Percentiles rank a stretch among this genome's conserved stretches.
phyloP scores from a whole-genome alignment of 2,329 filamentous ascomycete genomes.

The Aspergillus transmontanensis region DNA sequence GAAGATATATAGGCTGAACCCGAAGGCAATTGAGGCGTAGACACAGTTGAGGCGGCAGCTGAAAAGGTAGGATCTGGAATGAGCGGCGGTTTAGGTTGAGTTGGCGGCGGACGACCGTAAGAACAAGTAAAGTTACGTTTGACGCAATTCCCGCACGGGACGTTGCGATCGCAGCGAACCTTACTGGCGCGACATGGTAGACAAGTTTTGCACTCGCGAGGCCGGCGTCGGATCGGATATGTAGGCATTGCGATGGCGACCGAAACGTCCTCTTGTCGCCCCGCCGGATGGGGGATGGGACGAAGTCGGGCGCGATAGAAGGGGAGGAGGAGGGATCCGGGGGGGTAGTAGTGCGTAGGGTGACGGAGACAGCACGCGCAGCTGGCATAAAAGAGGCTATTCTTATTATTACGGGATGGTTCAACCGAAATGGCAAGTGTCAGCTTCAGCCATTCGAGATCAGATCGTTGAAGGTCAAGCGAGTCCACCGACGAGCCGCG shows the following conservation, averaged over 20 bases:
- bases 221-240: constrained; percentile 39
- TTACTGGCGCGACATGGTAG: constrained; percentile 53
- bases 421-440: background rate
- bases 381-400: background rate
- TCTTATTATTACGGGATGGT: background rate
- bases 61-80: constrained; percentile 14
- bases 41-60: constrained; percentile 18
- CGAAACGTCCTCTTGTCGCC: constrained; percentile 17
- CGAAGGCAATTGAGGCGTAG: constrained; percentile 17
- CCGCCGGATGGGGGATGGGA: constrained; percentile 14
- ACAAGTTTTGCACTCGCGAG: constrained; percentile 50
- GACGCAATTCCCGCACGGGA: constrained; percentile 44
- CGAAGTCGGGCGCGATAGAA: constrained; percentile 6
- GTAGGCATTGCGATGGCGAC: constrained; percentile 29
- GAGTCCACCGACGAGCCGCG: constrained; percentile 1
- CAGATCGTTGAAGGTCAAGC: background rate
- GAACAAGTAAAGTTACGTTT: constrained; percentile 45
- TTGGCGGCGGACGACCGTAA: constrained; percentile 34
- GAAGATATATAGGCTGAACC: constrained; percentile 14
- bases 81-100: constrained; percentile 16
- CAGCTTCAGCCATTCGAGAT: constrained; percentile 1
- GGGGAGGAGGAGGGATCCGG: constrained; percentile 1
- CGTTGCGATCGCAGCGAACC: constrained; percentile 49
- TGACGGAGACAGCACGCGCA: background rate
- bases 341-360: background rate